Evolutionary conservation across 2,329 filamentous ascomycete genomes (phyloP).

Genomic region (Nannizziopsis barbatae): DNA sequence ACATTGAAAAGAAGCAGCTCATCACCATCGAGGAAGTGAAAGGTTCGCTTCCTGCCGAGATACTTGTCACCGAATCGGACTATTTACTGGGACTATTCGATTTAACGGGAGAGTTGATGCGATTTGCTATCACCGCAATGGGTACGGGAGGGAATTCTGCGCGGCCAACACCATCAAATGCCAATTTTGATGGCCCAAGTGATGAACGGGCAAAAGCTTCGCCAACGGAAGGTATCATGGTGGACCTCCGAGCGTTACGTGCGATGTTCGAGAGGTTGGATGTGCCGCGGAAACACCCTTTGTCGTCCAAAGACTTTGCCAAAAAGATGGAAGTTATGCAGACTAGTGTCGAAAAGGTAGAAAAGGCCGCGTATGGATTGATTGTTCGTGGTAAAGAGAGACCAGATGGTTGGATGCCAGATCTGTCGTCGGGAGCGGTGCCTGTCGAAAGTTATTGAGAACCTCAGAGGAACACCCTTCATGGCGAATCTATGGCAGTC

Average conservation of each 20-base stretch:
- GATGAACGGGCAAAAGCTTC: conserved; percentile 30
- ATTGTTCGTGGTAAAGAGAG: conserved; percentile 77
- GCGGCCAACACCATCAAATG: conserved; percentile 17
- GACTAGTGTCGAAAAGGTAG: conserved; percentile 84
- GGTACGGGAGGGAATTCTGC: conserved; percentile 55
- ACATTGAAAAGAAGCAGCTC: conserved; percentile 65
- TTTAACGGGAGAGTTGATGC: conserved; percentile 91
- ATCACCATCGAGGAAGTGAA: conserved; percentile 56
- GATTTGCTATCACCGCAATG: conserved; percentile 81
- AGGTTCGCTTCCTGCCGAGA: conserved; percentile 34
- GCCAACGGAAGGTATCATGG: conserved; percentile 44
- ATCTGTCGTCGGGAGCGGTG: conserved; percentile 42
- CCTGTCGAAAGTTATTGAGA: conserved; percentile 31
- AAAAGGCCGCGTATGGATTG: conserved; percentile 78
- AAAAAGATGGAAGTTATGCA: conserved; percentile 82
- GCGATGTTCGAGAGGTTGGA: conserved; percentile 64
- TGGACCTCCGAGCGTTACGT: conserved; percentile 68
- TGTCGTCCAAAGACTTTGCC: conserved; percentile 49
- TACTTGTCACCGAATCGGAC: conserved; percentile 65
- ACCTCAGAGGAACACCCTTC: neutral
- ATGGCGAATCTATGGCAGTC: neutral
- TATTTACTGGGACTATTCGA: conserved; percentile 89
- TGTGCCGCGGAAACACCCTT: conserved; percentile 41
- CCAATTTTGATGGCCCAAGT: conserved; percentile 14
- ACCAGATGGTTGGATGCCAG: conserved; percentile 85